Percentiles rank a stretch among this genome's conserved stretches.
phyloP scores from a whole-genome alignment of 2,329 filamentous ascomycete genomes.

The Ascochyta clinopodiicola region DNA sequence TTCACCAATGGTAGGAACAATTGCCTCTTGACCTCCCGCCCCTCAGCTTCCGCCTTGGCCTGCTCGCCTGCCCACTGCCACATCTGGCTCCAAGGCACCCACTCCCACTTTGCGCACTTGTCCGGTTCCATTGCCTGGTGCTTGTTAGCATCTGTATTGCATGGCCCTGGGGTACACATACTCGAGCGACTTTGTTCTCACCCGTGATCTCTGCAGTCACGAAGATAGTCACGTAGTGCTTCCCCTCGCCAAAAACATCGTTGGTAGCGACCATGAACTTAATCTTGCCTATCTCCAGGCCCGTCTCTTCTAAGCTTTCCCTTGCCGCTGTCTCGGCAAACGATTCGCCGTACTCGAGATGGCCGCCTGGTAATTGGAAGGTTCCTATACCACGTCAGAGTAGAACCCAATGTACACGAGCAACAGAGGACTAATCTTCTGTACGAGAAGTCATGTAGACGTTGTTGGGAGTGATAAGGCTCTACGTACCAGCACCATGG shows the following conservation, averaged over 20 bases:
- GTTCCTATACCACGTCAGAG: conserved; percentile 53
- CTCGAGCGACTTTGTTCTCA: conserved; percentile 59
- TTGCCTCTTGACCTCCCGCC: conserved; percentile 33
- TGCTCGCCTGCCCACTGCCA: conserved; percentile 45
- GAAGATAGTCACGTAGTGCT: conserved; percentile 79
- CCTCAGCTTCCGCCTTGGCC: conserved; percentile 35
- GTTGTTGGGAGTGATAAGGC: neutral
- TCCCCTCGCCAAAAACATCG: conserved; percentile 67
- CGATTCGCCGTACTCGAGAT: conserved; percentile 73
- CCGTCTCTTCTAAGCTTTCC: conserved; percentile 75
- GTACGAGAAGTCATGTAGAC: neutral
- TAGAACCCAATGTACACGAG: neutral
- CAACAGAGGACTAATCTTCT: too few relatives aligned
- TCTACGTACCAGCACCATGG: conserved; percentile 53
- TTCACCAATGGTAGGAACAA: conserved; percentile 59
- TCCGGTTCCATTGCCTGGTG: conserved; percentile 54
- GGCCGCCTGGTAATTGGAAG: conserved; percentile 75
- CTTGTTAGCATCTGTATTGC: conserved; percentile 1
- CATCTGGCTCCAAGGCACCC: conserved; percentile 59
- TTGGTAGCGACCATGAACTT: conserved; percentile 70
- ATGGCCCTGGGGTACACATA: conserved; percentile 45
- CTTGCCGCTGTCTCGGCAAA: conserved; percentile 68
- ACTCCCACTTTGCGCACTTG: conserved; percentile 64
- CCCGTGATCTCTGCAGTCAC: conserved; percentile 62
- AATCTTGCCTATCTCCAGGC: conserved; percentile 57